Base-by-base conservation (phyloP, 139 green algal species). In the Mesotaenium endlicherianum region DNA sequence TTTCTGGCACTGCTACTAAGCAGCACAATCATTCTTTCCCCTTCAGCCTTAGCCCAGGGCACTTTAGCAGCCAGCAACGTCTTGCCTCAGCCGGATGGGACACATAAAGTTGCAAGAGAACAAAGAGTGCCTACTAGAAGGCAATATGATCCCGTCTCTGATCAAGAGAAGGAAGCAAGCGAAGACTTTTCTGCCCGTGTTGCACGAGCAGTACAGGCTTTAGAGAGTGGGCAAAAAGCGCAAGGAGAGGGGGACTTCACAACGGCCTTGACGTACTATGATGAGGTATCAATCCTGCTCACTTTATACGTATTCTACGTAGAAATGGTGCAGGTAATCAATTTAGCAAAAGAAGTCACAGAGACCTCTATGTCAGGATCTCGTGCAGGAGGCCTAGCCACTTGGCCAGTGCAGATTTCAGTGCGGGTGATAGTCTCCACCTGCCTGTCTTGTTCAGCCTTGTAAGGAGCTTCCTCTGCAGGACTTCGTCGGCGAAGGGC, bases 71-170 rank as follows among this genome's bases (percentile, higher is more conserved):
- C n/a, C n/a, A n/a, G n/a, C n/a, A n/a, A n/a, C n/a, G n/a, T n/a
- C n/a, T n/a, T n/a, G n/a, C n/a, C n/a, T n/a, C n/a, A n/a, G n/a
- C n/a, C n/a, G n/a, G n/a, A n/a, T n/a, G n/a, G n/a, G n/a, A n/a
- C n/a, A n/a, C n/a, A n/a, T n/a, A n/a, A n/a, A n/a, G n/a, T n/a
- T n/a, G n/a, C n/a, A n/a, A n/a, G n/a, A n/a, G n/a, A n/a, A n/a
- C n/a, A n/a, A n/a, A n/a, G n/a, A n/a, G n/a, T n/a, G n/a, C n/a
- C n/a, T n/a, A n/a, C n/a, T n/a, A n/a, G n/a, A n/a, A n/a, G n/a
- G n/a, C n/a, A n/a, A 40, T 72, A 40, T 72, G 70, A 78, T 8
- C 70, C 70, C 11, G 70, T 78, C 34, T 78, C 70, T 4, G 70
- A 59, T n/a, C 5, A 16, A 17, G 70, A 78, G 31, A 49, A 31